Evolutionary conservation across 2,329 filamentous ascomycete genomes (phyloP).

Genomic region (Phaeosphaeriaceae sp.): DNA sequence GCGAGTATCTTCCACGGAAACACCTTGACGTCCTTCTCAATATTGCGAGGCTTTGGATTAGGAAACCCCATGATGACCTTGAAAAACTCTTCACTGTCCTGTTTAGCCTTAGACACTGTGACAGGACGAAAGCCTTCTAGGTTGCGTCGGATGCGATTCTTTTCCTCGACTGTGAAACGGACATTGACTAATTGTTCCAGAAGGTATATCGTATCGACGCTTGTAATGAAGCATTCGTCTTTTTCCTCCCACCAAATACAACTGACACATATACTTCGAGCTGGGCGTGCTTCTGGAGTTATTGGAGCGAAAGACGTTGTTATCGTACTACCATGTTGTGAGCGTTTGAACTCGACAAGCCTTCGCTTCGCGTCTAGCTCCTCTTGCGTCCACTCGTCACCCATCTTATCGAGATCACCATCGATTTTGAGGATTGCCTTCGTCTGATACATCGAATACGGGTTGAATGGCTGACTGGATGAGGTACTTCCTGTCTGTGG

Average conservation of each 20-base stretch:
- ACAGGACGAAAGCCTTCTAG: slow-evolving; percentile 91
- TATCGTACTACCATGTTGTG: slow-evolving; percentile 81
- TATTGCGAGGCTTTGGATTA: slow-evolving; percentile 92
- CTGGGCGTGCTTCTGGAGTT: slow-evolving; percentile 76
- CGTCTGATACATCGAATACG: slow-evolving; percentile 76
- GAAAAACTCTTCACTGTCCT: slow-evolving; percentile 96
- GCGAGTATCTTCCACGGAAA: slow-evolving; percentile 94
- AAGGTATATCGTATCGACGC: slow-evolving; percentile 95
- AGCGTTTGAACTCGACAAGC: slow-evolving; percentile 86
- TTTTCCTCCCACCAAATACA: slow-evolving; percentile 98
- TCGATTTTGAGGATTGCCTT: slow-evolving; percentile 87
- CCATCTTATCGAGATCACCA: slow-evolving; percentile 85
- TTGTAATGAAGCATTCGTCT: slow-evolving; percentile 89
- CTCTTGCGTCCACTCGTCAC: slow-evolving; percentile 79
- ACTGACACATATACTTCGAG: slow-evolving; percentile 91
- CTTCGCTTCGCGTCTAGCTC: slow-evolving; percentile 81
- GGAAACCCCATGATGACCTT: slow-evolving; percentile 99
- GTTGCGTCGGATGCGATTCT: slow-evolving; percentile 96
- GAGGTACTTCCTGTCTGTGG: slow-evolving; percentile 58
- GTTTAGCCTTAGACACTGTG: slow-evolving; percentile 91
- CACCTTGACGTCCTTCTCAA: slow-evolving; percentile 99
- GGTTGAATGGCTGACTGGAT: slow-evolving; percentile 65
- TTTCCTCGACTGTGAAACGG: slow-evolving; percentile 94
- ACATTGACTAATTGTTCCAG: slow-evolving; percentile 87
- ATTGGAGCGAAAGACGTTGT: slow-evolving; percentile 81